Percentiles rank a stretch among this genome's conserved stretches.
Evolutionary conservation across 257 asterid species (phyloP).

Genomic region (Penstemon davidsonii): DNA sequence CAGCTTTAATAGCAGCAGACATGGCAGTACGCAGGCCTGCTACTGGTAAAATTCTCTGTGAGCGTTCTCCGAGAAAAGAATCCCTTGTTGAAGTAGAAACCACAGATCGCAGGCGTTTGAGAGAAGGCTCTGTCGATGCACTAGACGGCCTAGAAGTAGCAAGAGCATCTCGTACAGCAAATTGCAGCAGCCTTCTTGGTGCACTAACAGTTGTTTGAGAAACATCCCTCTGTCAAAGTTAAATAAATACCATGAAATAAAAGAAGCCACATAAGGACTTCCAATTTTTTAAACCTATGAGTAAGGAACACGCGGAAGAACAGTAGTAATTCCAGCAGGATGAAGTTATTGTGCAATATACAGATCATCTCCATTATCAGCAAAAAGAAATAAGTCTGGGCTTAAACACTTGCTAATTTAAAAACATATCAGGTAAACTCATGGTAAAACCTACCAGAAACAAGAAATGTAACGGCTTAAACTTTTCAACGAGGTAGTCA

Average conservation of each 20-base stretch:
- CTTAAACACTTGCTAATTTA: neutral
- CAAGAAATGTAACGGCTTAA: too few species aligned
- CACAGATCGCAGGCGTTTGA: slow-evolving; percentile 85
- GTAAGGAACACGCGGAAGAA: slow-evolving; percentile 5
- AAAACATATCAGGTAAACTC: neutral
- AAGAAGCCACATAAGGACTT: slow-evolving; percentile 4
- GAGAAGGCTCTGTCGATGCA: slow-evolving; percentile 51
- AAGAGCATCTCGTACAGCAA: slow-evolving; percentile 95
- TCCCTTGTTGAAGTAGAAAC: slow-evolving; percentile 62
- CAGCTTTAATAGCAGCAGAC: slow-evolving; percentile 83
- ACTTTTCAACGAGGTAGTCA: too few species aligned
- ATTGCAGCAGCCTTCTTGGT: slow-evolving; percentile 83
- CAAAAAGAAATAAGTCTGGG: neutral
- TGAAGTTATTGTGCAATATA: neutral
- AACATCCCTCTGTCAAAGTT: slow-evolving; percentile 55
- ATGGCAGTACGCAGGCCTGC: slow-evolving; percentile 46
- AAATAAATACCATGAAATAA: slow-evolving; percentile 24
- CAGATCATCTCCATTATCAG: too few species aligned
- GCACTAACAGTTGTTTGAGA: slow-evolving; percentile 64
- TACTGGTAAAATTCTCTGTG: slow-evolving; percentile 48
- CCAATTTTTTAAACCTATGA: slow-evolving; percentile 12
- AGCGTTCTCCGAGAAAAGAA: slow-evolving; percentile 45
- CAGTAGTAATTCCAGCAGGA: slow-evolving; percentile 6
- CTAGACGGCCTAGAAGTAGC: slow-evolving; percentile 63
- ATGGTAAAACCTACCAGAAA: too few species aligned